Base-by-base conservation (phyloP, 345 rosid species). In the Anacardium occidentale region DNA sequence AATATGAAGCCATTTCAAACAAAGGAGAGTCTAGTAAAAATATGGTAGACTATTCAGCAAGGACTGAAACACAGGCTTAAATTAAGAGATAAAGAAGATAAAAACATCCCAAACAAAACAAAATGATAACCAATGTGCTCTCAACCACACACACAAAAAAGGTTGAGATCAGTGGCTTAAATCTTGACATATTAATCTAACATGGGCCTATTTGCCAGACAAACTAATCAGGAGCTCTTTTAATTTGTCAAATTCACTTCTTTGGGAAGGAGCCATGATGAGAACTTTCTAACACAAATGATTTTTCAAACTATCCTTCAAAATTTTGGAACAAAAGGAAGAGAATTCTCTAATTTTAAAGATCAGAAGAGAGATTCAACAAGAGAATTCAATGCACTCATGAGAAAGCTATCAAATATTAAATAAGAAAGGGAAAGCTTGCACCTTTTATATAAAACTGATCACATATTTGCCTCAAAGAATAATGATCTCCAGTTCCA, bases 401-500 rank as follows among this genome's bases (percentile, higher is more conserved):
- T 26, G 59, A 5, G 67, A 2, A 34, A 22, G 37, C 51, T 50
- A 71, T 32, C 34, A 48, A 60, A 50, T 40, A 71, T 65, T 8
- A 50, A 51, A 51, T 42, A 71, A 24, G 45, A 26, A n/a, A 20
- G 44, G 37, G 24, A 61, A 70, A 52, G 66, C 56, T 24, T 18
- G 13, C 66, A 89, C 98, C 99, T 90, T 85, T 85, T 66, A 96
- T 83, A 74, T 93, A 93, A 44, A 73, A 83, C 79, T 96, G 99
- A 74, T 96, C 99, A 37, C 99, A 96, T 78, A 93, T 96, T 81
- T 96, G 98, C 79, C 99, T 86, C 76, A 96, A 76, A 24, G 99
- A 96, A 77, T 96, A 96, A 86, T 93, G 98, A 76, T 96, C 99
- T 45, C 98, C 98, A 2, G 96, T 96, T 73, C 99, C 99, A 21